phyloP scores from a whole-genome alignment of 2,329 filamentous ascomycete genomes.

The Stagonosporopsis vannaccii region DNA sequence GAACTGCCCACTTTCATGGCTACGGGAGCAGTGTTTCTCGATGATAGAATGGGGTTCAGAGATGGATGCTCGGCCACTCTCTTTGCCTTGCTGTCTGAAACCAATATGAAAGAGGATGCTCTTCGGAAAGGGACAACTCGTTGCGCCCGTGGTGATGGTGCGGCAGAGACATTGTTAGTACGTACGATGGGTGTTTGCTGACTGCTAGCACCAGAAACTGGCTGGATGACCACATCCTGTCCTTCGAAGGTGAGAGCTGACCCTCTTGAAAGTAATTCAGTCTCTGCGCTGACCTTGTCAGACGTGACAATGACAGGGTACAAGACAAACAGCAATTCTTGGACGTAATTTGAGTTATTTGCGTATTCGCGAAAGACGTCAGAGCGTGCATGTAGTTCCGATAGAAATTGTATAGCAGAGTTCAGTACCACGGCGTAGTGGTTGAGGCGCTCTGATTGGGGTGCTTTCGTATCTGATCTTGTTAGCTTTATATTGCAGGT shows the following conservation, averaged over 20 bases:
- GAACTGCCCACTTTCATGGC: constrained; percentile 67
- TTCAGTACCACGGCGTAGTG: constrained; percentile 73
- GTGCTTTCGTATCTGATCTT: constrained; percentile 38
- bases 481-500: constrained; percentile 17
- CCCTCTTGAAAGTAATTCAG: constrained; percentile 84
- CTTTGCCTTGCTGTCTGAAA: constrained; percentile 73
- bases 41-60: constrained; percentile 68
- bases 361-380: constrained; percentile 83
- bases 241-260: constrained; percentile 85
- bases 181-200: constrained; percentile 72
- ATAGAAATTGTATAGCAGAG: constrained; percentile 79
- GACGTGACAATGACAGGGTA: constrained; percentile 90
- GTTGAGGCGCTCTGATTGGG: constrained; percentile 52
- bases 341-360: constrained; percentile 78
- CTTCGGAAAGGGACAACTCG: constrained; percentile 73
- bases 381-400: constrained; percentile 79
- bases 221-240: constrained; percentile 82
- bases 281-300: constrained; percentile 81
- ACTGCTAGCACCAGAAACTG: constrained; percentile 68
- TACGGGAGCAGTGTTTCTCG: constrained; percentile 59
- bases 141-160: constrained; percentile 44
- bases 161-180: constrained; percentile 65
- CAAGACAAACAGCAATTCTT: constrained; percentile 78
- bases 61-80: constrained; percentile 64
- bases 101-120: constrained; percentile 88